Percentiles rank a stretch among this genome's conserved stretches.
Evolutionary conservation across 2,329 filamentous ascomycete species (phyloP).

Genomic region (Exophiala aquamarina): DNA sequence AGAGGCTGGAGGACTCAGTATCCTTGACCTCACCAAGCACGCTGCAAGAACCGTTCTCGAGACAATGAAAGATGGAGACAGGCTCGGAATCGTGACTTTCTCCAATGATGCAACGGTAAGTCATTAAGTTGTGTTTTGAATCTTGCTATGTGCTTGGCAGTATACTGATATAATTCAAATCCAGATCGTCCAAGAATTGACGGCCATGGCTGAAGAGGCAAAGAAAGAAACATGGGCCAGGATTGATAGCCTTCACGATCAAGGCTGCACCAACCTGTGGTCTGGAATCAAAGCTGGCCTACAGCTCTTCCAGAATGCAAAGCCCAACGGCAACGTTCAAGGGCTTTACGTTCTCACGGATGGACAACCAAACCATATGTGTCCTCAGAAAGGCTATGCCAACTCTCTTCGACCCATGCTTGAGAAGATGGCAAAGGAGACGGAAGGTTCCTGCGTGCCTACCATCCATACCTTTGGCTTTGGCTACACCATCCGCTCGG

Average conservation of each 20-base stretch:
- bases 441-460: conserved; percentile 37
- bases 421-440: conserved; percentile 31
- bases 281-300: conserved; percentile 55
- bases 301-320: conserved; percentile 43
- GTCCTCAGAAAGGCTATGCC: conserved; percentile 55
- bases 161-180: not conserved
- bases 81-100: conserved; percentile 61
- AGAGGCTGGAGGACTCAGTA: conserved; percentile 53
- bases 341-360: conserved; percentile 37
- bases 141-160: too few species aligned
- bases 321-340: conserved; percentile 31
- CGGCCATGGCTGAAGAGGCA: conserved; percentile 47
- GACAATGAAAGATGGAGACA: conserved; percentile 55
- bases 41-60: conserved; percentile 59
- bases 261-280: conserved; percentile 57
- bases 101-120: conserved; percentile 38
- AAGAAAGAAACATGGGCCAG: conserved; percentile 46
- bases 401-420: conserved; percentile 48
- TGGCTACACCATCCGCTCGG: conserved; percentile 51
- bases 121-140: not conserved
- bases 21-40: conserved; percentile 62
- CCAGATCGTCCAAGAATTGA: conserved; percentile 45
- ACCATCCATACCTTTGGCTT: conserved; percentile 55
- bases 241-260: conserved; percentile 44
- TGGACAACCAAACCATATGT: conserved; percentile 54